Percentiles rank a stretch among this genome's conserved stretches.
Evolutionary conservation across 2,329 filamentous ascomycete genomes (phyloP).

Genomic region (Fusarium pseudograminearum): DNA sequence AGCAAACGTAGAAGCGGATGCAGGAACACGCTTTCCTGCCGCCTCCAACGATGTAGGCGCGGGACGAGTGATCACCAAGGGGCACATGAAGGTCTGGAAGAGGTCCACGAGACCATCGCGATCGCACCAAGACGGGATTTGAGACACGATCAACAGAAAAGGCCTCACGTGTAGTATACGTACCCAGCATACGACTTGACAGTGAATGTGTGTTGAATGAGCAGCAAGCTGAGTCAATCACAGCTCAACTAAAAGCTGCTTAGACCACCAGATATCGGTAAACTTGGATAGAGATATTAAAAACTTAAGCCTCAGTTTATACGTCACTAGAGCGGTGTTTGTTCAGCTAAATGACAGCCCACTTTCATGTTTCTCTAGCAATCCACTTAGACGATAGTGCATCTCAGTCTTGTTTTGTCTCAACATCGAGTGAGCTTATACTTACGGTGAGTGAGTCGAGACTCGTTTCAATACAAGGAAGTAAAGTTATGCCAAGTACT

Average conservation of each 20-base stretch:
- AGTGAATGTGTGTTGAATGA: background rate
- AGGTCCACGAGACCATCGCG: conserved; percentile 37
- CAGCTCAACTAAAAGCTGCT: background rate
- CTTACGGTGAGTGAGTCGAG: background rate
- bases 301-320: conserved; percentile 1
- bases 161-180: conserved; percentile 27
- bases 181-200: background rate
- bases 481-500: background rate
- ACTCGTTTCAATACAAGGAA: background rate
- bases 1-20: background rate
- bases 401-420: background rate
- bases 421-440: background rate
- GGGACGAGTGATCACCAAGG: conserved; percentile 31
- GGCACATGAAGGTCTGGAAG: conserved; percentile 34
- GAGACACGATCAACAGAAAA: conserved; percentile 29
- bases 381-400: background rate
- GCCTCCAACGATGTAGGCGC: background rate
- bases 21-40: conserved; percentile 4
- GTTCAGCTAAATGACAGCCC: background rate
- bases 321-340: conserved; percentile 11
- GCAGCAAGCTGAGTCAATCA: background rate
- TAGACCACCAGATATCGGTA: background rate
- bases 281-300: background rate
- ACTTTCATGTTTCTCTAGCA: background rate
- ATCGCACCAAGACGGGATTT: conserved; percentile 25